A percentile compares a stretch with the other conserved stretches of the same genome.
phyloP scores from a whole-genome alignment of 805 yeast genomes.

The Wickerhamomyces chambardii region DNA sequence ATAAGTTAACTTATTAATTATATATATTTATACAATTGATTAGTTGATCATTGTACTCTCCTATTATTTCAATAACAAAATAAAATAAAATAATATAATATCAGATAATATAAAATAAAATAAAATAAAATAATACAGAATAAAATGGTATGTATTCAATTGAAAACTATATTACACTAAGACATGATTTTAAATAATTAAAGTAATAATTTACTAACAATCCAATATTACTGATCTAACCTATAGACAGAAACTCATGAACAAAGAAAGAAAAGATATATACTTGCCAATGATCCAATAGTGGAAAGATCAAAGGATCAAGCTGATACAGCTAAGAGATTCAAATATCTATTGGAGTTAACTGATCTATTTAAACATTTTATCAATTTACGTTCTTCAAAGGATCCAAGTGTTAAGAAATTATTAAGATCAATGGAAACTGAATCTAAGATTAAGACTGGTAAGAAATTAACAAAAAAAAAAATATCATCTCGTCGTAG shows the following conservation, averaged over 20 bases:
- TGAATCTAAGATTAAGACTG: conserved; percentile 32
- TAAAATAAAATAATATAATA: too few relatives aligned
- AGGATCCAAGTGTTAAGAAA: conserved; percentile 63
- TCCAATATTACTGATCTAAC: neutral
- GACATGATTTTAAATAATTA: too few relatives aligned
- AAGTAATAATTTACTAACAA: neutral
- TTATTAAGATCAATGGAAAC: conserved; percentile 48
- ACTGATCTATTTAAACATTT: conserved; percentile 87
- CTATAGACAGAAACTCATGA: conserved; percentile 17
- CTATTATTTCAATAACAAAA: too few relatives aligned
- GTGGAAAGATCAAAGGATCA: conserved; percentile 43
- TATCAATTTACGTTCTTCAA: conserved; percentile 71
- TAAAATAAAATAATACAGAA: too few relatives aligned
- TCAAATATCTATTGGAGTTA: conserved; percentile 69
- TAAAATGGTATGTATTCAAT: neutral
- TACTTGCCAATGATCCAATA: conserved; percentile 46
- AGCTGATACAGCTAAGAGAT: conserved; percentile 70
- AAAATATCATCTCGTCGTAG: conserved; percentile 47
- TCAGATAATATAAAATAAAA: too few relatives aligned
- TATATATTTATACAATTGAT: too few relatives aligned
- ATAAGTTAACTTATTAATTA: too few relatives aligned
- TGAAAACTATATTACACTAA: too few relatives aligned
- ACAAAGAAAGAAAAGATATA: conserved; percentile 36
- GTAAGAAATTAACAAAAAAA: too few relatives aligned
- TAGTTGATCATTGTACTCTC: too few relatives aligned